Evolutionary conservation across 1,139 yeast genomes (phyloP).

Genomic region (Pichia norvegensis): DNA sequence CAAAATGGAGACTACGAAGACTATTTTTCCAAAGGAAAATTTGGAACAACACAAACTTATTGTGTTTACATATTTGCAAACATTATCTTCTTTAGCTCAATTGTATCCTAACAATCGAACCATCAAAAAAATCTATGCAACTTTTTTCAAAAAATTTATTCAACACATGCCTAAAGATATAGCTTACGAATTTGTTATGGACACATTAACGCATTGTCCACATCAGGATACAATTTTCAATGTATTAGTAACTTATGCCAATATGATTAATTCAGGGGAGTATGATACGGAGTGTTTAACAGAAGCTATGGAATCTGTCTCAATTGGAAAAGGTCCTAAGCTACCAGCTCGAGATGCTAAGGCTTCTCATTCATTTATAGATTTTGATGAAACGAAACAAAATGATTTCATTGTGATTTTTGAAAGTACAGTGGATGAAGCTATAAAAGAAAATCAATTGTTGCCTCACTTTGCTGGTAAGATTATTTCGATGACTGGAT

Average conservation of each 20-base stretch:
- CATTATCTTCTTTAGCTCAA: constrained; percentile 32
- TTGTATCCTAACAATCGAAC: constrained; percentile 15
- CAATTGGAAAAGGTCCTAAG: neutral
- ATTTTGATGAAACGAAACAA: constrained; percentile 33
- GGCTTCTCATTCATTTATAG: constrained; percentile 27
- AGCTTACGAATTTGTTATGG: constrained; percentile 54
- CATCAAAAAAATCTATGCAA: constrained; percentile 28
- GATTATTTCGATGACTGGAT: constrained; percentile 47
- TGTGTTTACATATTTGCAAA: constrained; percentile 37
- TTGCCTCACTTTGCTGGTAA: constrained; percentile 25
- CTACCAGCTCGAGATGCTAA: constrained; percentile 12
- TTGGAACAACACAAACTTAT: constrained; percentile 6
- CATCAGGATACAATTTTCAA: constrained; percentile 51
- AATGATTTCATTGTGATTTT: constrained; percentile 36
- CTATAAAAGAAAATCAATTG: neutral
- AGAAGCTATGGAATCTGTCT: neutral
- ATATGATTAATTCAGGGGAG: constrained; percentile 35
- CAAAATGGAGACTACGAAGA: constrained; percentile 3
- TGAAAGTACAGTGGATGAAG: constrained; percentile 15
- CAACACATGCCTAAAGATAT: constrained; percentile 48
- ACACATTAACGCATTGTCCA: constrained; percentile 65
- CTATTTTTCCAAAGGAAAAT: neutral
- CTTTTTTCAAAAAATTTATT: constrained; percentile 49
- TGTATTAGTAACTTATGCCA: constrained; percentile 60
- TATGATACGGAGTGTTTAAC: constrained; percentile 11